Percentiles rank a stretch among this genome's conserved stretches.
Evolutionary conservation across 345 rosid genomes (phyloP).

Genomic region (Syzygium aqueum): DNA sequence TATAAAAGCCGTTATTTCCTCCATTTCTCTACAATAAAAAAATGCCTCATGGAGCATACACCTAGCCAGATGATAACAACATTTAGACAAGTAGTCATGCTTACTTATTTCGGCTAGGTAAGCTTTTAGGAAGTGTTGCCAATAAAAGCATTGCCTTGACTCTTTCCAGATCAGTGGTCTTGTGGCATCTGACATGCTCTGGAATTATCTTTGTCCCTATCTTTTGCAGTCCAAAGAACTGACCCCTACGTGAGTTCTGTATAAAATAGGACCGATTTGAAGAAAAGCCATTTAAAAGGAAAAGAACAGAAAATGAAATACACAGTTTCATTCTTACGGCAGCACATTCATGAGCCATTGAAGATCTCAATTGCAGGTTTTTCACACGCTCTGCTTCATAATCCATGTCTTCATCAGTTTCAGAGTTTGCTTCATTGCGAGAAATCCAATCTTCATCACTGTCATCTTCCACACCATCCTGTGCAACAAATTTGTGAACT

Average conservation of each 20-base stretch:
- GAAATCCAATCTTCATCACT: slow-evolving; percentile 73
- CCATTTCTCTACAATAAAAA: slow-evolving; percentile 58
- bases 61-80: not conserved
- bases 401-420: slow-evolving; percentile 61
- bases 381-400: slow-evolving; percentile 34
- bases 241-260: slow-evolving; percentile 70
- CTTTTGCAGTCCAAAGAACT: slow-evolving; percentile 76
- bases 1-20: slow-evolving; percentile 68
- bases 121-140: slow-evolving; percentile 76
- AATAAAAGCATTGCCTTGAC: slow-evolving; percentile 78
- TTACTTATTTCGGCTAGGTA: slow-evolving; percentile 82
- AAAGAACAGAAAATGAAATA: slow-evolving; percentile 1
- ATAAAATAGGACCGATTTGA: not conserved
- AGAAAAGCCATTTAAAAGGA: not conserved
- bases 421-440: slow-evolving; percentile 29
- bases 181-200: slow-evolving; percentile 79
- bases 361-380: slow-evolving; percentile 24
- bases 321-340: slow-evolving; percentile 39
- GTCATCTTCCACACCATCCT: slow-evolving; percentile 50
- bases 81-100: not conserved
- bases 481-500: slow-evolving; percentile 1
- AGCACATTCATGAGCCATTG: slow-evolving; percentile 29
- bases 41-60: not conserved
- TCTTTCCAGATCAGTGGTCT: slow-evolving; percentile 75
- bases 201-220: slow-evolving; percentile 82